Conservation (phyloP, 305 asterid genomes). For the Fraxinus sp. region DNA sequence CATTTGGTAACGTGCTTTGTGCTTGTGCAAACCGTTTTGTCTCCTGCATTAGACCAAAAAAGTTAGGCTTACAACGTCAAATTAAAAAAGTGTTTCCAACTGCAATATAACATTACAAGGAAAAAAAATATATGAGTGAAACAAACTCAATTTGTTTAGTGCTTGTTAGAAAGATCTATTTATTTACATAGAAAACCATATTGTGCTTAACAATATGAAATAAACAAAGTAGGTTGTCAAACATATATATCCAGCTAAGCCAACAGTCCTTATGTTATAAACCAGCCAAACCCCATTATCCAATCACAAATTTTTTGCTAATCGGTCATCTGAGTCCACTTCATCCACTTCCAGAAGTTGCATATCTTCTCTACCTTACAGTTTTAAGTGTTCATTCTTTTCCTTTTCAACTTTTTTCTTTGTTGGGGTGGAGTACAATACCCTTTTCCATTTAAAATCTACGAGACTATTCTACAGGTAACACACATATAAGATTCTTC, state of each 20-base stretch:
- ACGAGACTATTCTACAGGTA: not conserved
- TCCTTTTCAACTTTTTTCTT: not conserved
- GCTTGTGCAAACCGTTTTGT: conserved; percentile 58
- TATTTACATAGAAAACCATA: not conserved
- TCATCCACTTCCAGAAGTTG: not conserved
- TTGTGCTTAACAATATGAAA: not conserved
- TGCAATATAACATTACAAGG: not conserved
- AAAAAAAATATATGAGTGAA: not conserved
- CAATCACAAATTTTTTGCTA: not conserved
- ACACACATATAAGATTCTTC: not conserved
- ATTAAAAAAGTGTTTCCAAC: not conserved
- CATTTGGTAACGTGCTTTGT: conserved; percentile 68
- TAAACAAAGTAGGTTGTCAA: not conserved
- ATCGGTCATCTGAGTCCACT: not conserved
- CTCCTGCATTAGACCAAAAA: conserved; percentile 53
- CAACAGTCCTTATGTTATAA: not conserved
- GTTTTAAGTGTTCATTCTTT: not conserved
- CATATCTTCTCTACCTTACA: not conserved
- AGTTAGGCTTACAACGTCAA: not conserved
- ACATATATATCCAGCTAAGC: not conserved
- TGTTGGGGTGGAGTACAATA: not conserved
- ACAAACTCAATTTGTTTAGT: not conserved
- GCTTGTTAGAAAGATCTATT: not conserved
- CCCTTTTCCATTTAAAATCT: not conserved
- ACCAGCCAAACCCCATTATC: not conserved